phyloP scores from a whole-genome alignment of 2,329 filamentous ascomycete genomes.

The Pseudogymnoascus sp. region DNA sequence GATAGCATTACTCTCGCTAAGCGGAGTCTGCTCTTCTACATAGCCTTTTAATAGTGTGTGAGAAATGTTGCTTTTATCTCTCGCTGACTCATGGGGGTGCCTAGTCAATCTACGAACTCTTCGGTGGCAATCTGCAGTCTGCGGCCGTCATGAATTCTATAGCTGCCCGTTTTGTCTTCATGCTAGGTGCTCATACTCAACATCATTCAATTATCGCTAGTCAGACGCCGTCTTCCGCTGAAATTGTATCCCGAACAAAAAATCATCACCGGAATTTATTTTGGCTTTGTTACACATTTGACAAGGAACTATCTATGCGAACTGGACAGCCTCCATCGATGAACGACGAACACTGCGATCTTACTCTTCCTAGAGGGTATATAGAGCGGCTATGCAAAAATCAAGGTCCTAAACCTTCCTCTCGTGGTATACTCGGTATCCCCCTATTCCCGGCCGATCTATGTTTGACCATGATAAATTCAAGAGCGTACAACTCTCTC shows the following conservation, averaged over 20 bases:
- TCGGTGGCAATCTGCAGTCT: neutral
- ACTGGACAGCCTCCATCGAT: slow-evolving; percentile 46
- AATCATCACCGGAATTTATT: slow-evolving; percentile 38
- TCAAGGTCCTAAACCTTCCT: neutral
- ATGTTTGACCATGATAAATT: slow-evolving; percentile 44
- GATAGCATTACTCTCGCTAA: neutral
- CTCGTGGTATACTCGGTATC: neutral
- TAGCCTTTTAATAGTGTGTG: neutral
- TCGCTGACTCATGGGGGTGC: neutral
- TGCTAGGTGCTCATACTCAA: neutral
- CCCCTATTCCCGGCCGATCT: slow-evolving; percentile 40
- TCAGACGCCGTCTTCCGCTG: neutral
- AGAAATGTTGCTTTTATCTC: neutral
- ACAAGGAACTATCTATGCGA: slow-evolving; percentile 49
- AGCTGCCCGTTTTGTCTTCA: neutral
- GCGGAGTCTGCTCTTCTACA: neutral
- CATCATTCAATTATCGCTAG: neutral
- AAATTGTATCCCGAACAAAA: slow-evolving; percentile 11
- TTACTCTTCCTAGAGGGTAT: slow-evolving; percentile 40
- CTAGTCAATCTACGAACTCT: neutral
- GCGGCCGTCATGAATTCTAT: neutral
- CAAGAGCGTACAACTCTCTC: slow-evolving; percentile 39
- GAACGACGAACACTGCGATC: slow-evolving; percentile 45
- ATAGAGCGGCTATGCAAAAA: slow-evolving; percentile 22
- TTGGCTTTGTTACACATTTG: slow-evolving; percentile 48